Evolutionary conservation across 2,329 filamentous ascomycete genomes (phyloP).

Genomic region (Thielaviopsis ethacetica): DNA sequence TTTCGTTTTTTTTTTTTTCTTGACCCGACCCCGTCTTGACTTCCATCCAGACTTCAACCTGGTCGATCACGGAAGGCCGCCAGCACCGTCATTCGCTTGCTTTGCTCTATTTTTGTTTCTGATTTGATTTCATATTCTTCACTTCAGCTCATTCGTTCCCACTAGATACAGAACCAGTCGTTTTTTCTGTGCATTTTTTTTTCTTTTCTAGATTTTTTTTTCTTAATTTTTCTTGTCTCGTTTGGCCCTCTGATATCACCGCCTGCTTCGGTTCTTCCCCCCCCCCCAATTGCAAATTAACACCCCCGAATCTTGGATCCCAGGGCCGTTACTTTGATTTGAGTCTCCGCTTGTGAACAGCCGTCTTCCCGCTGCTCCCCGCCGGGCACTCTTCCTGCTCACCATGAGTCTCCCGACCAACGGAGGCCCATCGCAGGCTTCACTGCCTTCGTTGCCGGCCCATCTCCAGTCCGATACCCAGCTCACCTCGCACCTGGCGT

Average conservation of each 20-base stretch:
- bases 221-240: background rate
- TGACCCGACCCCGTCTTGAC: background rate
- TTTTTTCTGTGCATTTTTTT: background rate
- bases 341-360: background rate
- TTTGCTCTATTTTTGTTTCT: background rate
- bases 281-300: background rate
- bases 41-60: background rate
- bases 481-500: constrained; percentile 67
- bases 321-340: background rate
- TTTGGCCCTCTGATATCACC: background rate
- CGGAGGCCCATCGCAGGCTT: constrained; percentile 39
- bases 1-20: background rate
- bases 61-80: background rate
- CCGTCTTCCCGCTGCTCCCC: background rate
- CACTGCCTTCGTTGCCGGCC: constrained; percentile 71
- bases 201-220: background rate
- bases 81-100: constrained; percentile 2
- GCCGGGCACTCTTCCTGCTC: constrained; percentile 13
- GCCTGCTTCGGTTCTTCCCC: background rate
- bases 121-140: background rate
- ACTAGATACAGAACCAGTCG: background rate
- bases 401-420: constrained; percentile 42
- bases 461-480: constrained; percentile 67
- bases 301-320: background rate
- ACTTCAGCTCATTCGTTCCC: background rate